phyloP scores from a whole-genome alignment of 768 basidiomycete genomes.

The Tricholomella constricta region DNA sequence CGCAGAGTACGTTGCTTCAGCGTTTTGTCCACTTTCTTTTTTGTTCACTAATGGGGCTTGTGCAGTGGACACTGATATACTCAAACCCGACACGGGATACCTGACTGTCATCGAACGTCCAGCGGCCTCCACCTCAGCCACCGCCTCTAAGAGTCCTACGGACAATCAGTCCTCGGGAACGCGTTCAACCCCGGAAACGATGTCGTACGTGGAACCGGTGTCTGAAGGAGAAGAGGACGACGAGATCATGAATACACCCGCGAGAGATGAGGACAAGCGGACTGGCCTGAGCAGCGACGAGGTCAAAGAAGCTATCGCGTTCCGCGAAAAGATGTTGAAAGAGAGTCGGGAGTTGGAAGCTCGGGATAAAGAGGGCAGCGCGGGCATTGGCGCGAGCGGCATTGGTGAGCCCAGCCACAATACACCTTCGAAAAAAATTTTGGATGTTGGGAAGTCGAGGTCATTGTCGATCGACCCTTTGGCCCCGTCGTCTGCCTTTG shows the following conservation, averaged over 20 bases:
- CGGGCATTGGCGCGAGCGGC: not conserved
- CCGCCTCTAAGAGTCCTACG: conserved; percentile 50
- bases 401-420: conserved; percentile 11
- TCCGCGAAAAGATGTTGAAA: conserved; percentile 80
- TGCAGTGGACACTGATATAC: conserved; percentile 91
- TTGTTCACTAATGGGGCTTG: not conserved
- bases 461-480: conserved; percentile 80
- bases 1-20: conserved; percentile 66
- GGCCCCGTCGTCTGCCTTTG: conserved; percentile 80
- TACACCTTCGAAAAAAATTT: conserved; percentile 34
- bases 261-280: conserved; percentile 79
- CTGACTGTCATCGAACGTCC: conserved; percentile 78
- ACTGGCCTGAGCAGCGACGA: conserved; percentile 74
- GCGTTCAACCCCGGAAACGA: conserved; percentile 44
- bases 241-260: conserved; percentile 62
- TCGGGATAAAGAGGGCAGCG: conserved; percentile 21
- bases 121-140: conserved; percentile 32
- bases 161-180: conserved; percentile 47
- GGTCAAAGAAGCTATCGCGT: conserved; percentile 84
- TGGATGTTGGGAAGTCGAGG: conserved; percentile 23
- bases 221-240: conserved; percentile 97
- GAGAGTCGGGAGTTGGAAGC: conserved; percentile 37
- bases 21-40: not conserved
- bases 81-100: conserved; percentile 86
- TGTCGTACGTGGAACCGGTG: conserved; percentile 79